Base-by-base conservation (phyloP, 2,329 filamentous ascomycete species). In the Metarhizium brunneum region DNA sequence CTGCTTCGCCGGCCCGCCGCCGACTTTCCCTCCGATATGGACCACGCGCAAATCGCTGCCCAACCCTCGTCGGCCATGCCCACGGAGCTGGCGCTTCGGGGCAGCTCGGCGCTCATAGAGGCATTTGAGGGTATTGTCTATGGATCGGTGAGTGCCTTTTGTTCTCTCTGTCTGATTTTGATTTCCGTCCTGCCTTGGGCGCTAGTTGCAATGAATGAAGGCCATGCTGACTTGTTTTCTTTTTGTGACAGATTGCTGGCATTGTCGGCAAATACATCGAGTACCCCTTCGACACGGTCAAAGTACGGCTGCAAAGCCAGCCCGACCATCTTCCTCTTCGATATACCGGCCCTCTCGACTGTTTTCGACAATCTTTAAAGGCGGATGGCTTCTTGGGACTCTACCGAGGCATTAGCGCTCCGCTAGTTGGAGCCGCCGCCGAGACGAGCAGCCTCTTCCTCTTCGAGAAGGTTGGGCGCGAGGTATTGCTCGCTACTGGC, bases 221-320 rank as follows among this genome's bases (percentile, higher is more conserved):
- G 42, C 30, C 20, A 29, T 45, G 32, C 54, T 60, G 42, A 53
- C 60, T 30, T 40, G 10, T 36, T 35, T 47, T 47, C 25, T 32
- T n/a, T 32, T n/a, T 45, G 25, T 14, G 42, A 11, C 61, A 91
- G 88, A 71, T 82, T 57, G 92, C 92, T 55, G 94, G 94, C 58
- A 83, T 95, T 57, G 85, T 90, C 40, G 92, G 92, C 59, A 99
- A 97, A 76, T 90, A 92, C 70, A 92, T 99, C 67, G 94, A 99
- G 71, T 99, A 96, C 69, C 94, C 94, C 29, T 99, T 99, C 73
- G 94, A 99, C 73, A 99, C 94, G 0, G 86, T 99, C 70, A 99
- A 99, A 74, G 94, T 99, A 58, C 88, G 94, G 45, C 82, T 99
- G 11, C 94, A 99, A 70, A 94, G 92, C n/a, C 92, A 97, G 70